These are phyloP conservation scores for Globisporangium mamillatum DNA, from an alignment of 352 stramenopile genomes.

Conservation along the genomic window DNA sequence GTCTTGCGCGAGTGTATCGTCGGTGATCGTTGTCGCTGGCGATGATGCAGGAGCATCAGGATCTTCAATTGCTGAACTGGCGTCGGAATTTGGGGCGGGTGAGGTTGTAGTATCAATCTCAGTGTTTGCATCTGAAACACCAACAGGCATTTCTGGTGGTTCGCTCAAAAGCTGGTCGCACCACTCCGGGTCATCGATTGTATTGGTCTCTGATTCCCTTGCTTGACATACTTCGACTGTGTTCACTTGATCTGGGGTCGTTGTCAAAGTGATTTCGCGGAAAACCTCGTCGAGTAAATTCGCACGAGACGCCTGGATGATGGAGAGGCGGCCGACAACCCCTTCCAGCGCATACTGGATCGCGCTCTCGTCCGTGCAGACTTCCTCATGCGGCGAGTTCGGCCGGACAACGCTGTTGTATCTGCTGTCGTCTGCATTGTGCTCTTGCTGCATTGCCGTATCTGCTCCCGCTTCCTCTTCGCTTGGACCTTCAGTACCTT, in stretches of 20 bases:
- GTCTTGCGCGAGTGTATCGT: background rate
- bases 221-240: too few relatives aligned
- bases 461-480: background rate
- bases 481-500: background rate
- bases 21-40: background rate
- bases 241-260: background rate
- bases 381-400: constrained; percentile 10
- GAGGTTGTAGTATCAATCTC: background rate
- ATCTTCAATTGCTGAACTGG: background rate
- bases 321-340: background rate
- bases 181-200: background rate
- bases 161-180: background rate
- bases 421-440: background rate
- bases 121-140: background rate
- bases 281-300: background rate
- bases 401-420: background rate
- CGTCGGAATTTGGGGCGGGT: background rate
- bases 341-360: background rate
- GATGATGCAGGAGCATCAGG: background rate
- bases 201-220: background rate
- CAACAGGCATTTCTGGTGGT: background rate
- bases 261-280: background rate
- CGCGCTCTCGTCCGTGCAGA: constrained; percentile 6
- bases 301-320: background rate
- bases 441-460: background rate